These are phyloP conservation scores for Myotisia sp. DNA, from an alignment of 2,329 filamentous ascomycete genomes.

Conservation along the genomic window DNA sequence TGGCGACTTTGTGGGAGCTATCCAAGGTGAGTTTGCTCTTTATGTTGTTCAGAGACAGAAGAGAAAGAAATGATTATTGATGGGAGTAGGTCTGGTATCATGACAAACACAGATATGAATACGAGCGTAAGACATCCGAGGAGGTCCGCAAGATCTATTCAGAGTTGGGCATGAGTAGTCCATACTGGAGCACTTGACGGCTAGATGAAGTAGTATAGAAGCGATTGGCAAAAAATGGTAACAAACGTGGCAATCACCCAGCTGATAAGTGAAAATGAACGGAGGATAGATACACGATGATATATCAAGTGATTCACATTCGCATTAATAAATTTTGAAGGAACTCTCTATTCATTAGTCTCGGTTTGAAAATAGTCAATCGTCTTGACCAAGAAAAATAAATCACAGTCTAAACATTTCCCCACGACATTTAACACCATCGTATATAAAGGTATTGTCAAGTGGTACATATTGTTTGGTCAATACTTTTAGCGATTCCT, in stretches of 20 bases:
- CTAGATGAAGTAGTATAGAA: no score
- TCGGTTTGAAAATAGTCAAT: no score
- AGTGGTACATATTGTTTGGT: conserved; percentile 53
- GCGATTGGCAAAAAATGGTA: no score
- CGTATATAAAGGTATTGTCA: conserved; percentile 50
- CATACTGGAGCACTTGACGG: conserved; percentile 5
- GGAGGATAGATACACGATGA: no score
- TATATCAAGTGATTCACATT: no score
- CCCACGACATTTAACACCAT: conserved; percentile 44
- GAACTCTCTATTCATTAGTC: no score
- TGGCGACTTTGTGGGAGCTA: conserved; percentile 3
- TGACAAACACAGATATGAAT: conserved; percentile 6
- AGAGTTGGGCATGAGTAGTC: conserved; percentile 1
- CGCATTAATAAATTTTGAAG: no score
- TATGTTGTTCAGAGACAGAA: no score
- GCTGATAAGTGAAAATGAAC: no score
- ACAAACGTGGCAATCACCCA: no score
- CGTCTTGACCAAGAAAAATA: no score
- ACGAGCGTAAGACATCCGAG: conserved; percentile 2
- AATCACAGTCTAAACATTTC: conserved; percentile 38
- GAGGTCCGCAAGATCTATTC: neutral
- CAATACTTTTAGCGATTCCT: conserved; percentile 77
- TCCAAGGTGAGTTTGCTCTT: conserved; percentile 5
- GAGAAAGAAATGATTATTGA: neutral
- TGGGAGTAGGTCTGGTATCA: conserved; percentile 4